Evolutionary conservation across 352 stramenopile species (phyloP), one percentile per base, ranked within the genome.

Genomic region (Halophytophthora batemanensis): DNA sequence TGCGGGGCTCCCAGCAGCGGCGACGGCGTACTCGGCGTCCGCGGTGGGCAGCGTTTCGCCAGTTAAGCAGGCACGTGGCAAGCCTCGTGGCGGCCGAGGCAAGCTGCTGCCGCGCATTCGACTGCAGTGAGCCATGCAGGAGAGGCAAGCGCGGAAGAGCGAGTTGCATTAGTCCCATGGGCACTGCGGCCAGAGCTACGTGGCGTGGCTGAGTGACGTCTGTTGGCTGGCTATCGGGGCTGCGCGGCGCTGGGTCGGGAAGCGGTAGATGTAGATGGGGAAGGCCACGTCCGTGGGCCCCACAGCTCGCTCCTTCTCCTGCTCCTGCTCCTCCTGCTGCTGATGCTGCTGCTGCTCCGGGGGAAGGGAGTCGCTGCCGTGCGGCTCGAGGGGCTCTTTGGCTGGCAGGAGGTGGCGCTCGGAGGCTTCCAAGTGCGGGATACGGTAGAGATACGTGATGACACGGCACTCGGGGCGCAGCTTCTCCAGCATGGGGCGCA

Each of bases 371-470:
- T 31, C 25, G 25, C 4, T 8, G 25, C 8, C 25, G 4, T 31
- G 25, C 4, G 17, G 25, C 25, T 31, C 25, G 8, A 31, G 25
- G 4, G 25, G 25, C 25, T 82, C 72, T 25, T 69, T 77, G 10
- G 55, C 60, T 13, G 54, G 57, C 23, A 93, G 46, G 11, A 90
- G 68, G 47, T 87, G 76, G 31, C 70, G 74, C 28, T 65, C 52
- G 14, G 66, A 59, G 12, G 47, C 53, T 7, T 76, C 42, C 5
- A 65, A 12, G 8, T 62, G 74, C 0, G 79, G 71, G 41, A 90
- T 77, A 39, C 65, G 69, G 67, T 93, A 93, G 40, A 93, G 50
- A 50, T 93, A 93, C 40, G 82, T 90, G 44, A 90, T 59, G 12
- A 93, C 79, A 18, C 77, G 74, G 37, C 75, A 85, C 10, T 51